Percentiles rank a stretch among this genome's conserved stretches.
Evolutionary conservation across 2,329 filamentous ascomycete genomes (phyloP).

Genomic region (Bipolaris sorokiniana): DNA sequence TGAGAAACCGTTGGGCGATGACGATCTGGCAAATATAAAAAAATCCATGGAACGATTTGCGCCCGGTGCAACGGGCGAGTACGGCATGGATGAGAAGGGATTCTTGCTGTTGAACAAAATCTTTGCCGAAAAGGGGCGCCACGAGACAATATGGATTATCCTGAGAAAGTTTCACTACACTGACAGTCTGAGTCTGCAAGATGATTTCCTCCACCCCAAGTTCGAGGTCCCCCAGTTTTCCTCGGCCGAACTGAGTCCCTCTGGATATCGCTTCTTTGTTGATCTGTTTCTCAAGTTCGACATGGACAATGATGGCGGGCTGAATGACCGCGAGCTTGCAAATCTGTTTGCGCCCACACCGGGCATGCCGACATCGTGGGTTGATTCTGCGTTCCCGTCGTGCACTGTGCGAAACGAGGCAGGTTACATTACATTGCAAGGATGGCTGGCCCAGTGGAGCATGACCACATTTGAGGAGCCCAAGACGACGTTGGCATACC

Average conservation of each 20-base stretch:
- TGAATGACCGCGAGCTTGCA: slow-evolving; percentile 83
- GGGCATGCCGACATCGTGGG: slow-evolving; percentile 84
- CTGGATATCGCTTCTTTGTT: slow-evolving; percentile 96
- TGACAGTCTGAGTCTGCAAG: slow-evolving; percentile 88
- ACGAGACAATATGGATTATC: slow-evolving; percentile 99
- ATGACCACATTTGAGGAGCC: slow-evolving; percentile 99
- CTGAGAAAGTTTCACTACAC: slow-evolving; percentile 94
- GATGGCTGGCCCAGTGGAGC: slow-evolving; percentile 98
- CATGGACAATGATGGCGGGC: slow-evolving; percentile 94
- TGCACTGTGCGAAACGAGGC: slow-evolving; percentile 95
- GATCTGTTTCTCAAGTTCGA: slow-evolving; percentile 95
- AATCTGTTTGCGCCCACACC: slow-evolving; percentile 93
- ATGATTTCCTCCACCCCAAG: slow-evolving; percentile 88
- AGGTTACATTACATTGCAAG: slow-evolving; percentile 92
- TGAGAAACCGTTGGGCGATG: slow-evolving; percentile 78
- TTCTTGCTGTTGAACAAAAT: slow-evolving; percentile 94
- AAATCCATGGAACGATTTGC: slow-evolving; percentile 75
- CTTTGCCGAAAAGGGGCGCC: slow-evolving; percentile 94
- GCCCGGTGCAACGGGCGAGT: slow-evolving; percentile 62
- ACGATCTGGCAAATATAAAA: slow-evolving; percentile 92
- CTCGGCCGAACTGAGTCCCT: slow-evolving; percentile 90
- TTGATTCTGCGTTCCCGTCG: slow-evolving; percentile 86
- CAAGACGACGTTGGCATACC: slow-evolving; percentile 92
- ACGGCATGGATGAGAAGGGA: slow-evolving; percentile 78
- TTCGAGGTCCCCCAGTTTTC: slow-evolving; percentile 93